These are phyloP conservation scores for Tylopilus rubrobrunneus DNA, from an alignment of 768 basidiomycete species.

Conservation along the genomic window DNA sequence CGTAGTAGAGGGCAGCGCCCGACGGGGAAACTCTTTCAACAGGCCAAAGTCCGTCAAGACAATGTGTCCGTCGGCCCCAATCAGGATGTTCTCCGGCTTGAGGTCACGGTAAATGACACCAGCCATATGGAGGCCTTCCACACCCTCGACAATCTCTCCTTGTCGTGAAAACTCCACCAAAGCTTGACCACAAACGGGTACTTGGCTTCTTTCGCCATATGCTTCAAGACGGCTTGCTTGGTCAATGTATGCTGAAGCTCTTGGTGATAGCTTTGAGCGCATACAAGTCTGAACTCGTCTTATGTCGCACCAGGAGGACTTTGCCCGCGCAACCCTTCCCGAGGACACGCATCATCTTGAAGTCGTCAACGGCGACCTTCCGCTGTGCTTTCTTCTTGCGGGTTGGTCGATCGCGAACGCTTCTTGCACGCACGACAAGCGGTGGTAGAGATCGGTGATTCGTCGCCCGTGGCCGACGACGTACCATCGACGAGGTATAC, in stretches of 20 bases:
- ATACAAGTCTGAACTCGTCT: constrained; percentile 65
- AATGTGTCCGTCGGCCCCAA: constrained; percentile 91
- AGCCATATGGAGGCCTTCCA: constrained; percentile 88
- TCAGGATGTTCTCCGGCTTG: constrained; percentile 96
- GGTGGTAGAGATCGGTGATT: constrained; percentile 66
- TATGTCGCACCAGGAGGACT: constrained; percentile 86
- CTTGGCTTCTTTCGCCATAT: constrained; percentile 83
- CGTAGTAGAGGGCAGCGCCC: constrained; percentile 40
- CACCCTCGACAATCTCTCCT: constrained; percentile 95
- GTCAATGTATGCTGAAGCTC: constrained; percentile 95
- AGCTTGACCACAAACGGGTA: constrained; percentile 96
- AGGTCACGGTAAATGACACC: constrained; percentile 98
- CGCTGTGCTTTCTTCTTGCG: constrained; percentile 52
- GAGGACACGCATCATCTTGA: constrained; percentile 95
- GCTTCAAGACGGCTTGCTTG: constrained; percentile 91
- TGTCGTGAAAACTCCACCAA: constrained; percentile 98
- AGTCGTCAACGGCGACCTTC: constrained; percentile 84
- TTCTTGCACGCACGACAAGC: constrained; percentile 49
- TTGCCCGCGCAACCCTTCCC: constrained; percentile 98
- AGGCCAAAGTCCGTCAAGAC: constrained; percentile 97
- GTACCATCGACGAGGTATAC: constrained; percentile 52
- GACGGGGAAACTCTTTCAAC: constrained; percentile 83
- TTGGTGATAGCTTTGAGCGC: constrained; percentile 97
- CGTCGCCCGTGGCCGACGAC: constrained; percentile 63
- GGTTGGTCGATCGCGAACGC: constrained; percentile 46